Conservation (phyloP, 176 grass and related monocot species). For the Juncus effusus region DNA sequence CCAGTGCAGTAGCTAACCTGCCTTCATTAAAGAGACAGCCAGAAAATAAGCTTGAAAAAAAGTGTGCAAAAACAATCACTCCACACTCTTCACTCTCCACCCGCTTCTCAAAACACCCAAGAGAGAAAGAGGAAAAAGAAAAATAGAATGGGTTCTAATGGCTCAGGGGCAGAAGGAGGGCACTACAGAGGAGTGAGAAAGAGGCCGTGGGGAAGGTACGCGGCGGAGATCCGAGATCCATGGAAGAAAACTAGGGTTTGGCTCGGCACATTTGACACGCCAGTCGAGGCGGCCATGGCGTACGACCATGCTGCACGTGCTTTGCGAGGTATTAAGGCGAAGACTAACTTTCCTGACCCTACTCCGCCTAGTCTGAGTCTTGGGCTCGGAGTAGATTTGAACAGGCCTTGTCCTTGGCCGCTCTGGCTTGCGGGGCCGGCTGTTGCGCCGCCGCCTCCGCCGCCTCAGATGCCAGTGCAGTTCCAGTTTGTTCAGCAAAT, state of each 20-base stretch:
- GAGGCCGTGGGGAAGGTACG: slow-evolving; percentile 91
- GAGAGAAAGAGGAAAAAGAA: not conserved
- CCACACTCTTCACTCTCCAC: not conserved
- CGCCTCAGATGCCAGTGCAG: slow-evolving; percentile 1
- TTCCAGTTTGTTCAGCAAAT: slow-evolving; percentile 1
- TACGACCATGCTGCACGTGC: slow-evolving; percentile 88
- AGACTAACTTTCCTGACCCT: slow-evolving; percentile 58
- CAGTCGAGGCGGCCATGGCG: slow-evolving; percentile 82
- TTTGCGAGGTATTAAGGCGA: slow-evolving; percentile 66
- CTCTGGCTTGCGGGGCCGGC: slow-evolving; percentile 25
- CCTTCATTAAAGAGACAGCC: slow-evolving; percentile 32
- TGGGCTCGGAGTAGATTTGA: slow-evolving; percentile 26
- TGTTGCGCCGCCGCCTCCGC: slow-evolving; percentile 9
- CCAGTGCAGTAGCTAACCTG: slow-evolving; percentile 32
- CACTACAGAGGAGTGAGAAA: slow-evolving; percentile 87
- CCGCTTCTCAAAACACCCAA: not conserved
- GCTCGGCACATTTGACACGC: slow-evolving; percentile 93
- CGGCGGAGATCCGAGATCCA: slow-evolving; percentile 93
- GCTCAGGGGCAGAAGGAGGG: not conserved
- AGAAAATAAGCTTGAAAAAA: slow-evolving; percentile 23
- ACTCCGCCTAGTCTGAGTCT: not conserved
- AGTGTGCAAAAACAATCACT: slow-evolving; percentile 1
- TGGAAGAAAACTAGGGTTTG: slow-evolving; percentile 92
- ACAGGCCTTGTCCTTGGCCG: slow-evolving; percentile 38
- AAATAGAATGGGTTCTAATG: not conserved